Percentiles rank a stretch among this genome's conserved stretches.
phyloP scores from a whole-genome alignment of 768 basidiomycete species.

The Suillus plorans region DNA sequence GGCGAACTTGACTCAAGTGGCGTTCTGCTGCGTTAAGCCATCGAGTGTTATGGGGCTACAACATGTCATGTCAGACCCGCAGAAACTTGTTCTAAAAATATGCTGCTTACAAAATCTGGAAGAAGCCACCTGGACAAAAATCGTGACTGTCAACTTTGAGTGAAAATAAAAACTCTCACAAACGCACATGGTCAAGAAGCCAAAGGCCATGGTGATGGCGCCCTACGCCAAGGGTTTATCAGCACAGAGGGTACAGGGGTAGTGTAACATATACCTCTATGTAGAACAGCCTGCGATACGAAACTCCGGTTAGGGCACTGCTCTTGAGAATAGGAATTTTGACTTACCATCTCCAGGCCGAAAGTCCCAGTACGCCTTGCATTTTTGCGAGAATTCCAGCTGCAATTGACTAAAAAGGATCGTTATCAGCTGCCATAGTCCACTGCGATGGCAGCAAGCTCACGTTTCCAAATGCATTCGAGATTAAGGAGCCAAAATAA shows the following conservation, averaged over 20 bases:
- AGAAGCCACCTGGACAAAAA: slow-evolving; percentile 45
- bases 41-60: slow-evolving; percentile 58
- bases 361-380: slow-evolving; percentile 65
- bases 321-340: neutral
- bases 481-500: slow-evolving; percentile 57
- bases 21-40: slow-evolving; percentile 55
- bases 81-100: neutral
- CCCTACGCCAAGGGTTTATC: slow-evolving; percentile 39
- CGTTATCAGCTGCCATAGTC: neutral
- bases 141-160: neutral
- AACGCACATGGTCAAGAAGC: slow-evolving; percentile 49
- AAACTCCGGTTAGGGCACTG: neutral
- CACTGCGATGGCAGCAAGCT: slow-evolving; percentile 17
- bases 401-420: slow-evolving; percentile 52
- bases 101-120: slow-evolving; percentile 53
- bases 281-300: slow-evolving; percentile 56
- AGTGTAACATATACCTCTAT: slow-evolving; percentile 48
- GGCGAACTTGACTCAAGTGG: slow-evolving; percentile 65
- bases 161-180: neutral
- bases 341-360: slow-evolving; percentile 68
- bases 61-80: neutral
- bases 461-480: slow-evolving; percentile 68
- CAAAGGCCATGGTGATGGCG: slow-evolving; percentile 59
- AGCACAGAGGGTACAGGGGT: neutral
- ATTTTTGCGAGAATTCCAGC: slow-evolving; percentile 71